Evolutionary conservation across 305 asterid species (phyloP).

Genomic region (Stenogyne calaminthoides): DNA sequence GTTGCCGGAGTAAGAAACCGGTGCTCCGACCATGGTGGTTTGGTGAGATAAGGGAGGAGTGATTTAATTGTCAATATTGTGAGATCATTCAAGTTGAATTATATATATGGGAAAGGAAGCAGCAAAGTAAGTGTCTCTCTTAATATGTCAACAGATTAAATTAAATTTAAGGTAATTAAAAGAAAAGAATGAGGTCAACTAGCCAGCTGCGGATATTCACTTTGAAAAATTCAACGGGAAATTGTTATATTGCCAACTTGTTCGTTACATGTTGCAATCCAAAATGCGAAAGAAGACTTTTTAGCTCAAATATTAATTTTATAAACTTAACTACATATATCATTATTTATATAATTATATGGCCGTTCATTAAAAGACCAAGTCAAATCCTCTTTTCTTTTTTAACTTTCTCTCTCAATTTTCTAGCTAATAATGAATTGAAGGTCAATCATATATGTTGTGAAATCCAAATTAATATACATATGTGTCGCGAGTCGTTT

Average conservation of each 20-base stretch:
- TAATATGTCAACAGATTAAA: background rate
- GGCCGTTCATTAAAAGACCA: background rate
- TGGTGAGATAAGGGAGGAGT: background rate
- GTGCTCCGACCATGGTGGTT: constrained; percentile 65
- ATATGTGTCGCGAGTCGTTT: no score
- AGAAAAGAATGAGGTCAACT: background rate
- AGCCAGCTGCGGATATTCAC: background rate
- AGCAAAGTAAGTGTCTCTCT: constrained; percentile 16
- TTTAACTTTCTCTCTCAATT: background rate
- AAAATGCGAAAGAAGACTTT: constrained; percentile 28
- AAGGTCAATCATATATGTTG: background rate
- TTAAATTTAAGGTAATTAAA: background rate
- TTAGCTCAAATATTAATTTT: background rate
- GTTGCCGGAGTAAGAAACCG: constrained; percentile 52
- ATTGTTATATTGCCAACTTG: constrained; percentile 32
- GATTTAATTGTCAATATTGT: background rate
- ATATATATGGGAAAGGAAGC: constrained; percentile 2
- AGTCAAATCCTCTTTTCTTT: background rate
- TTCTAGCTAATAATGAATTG: background rate
- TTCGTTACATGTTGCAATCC: constrained; percentile 38
- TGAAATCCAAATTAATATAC: no score
- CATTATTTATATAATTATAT: background rate
- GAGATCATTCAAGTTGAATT: constrained; percentile 12
- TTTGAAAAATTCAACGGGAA: constrained; percentile 28
- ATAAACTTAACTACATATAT: background rate